Evolutionary conservation across 2,329 filamentous ascomycete species (phyloP).

Genomic region (Penicillium sp.): DNA sequence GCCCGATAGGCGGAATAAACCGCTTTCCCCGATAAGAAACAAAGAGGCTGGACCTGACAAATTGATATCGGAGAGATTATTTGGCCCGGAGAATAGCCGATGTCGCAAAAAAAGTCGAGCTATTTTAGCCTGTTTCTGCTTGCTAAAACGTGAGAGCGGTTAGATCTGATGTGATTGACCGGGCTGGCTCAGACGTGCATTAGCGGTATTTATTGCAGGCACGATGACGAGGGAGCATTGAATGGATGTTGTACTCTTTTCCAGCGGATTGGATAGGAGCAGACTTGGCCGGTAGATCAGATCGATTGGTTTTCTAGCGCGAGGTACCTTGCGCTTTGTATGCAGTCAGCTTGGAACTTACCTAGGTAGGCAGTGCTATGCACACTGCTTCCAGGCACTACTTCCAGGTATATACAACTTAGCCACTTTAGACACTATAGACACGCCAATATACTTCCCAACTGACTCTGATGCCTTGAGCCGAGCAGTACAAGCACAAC

Average conservation of each 20-base stretch:
- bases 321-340: conserved; percentile 7
- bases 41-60: not conserved
- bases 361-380: not conserved
- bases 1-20: not conserved
- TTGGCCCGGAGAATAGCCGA: conserved; percentile 23
- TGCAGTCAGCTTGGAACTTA: not conserved
- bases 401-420: not conserved
- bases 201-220: conserved; percentile 19
- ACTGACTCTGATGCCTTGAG: not conserved
- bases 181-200: conserved; percentile 20
- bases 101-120: conserved; percentile 3
- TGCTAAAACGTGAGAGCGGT: conserved; percentile 17
- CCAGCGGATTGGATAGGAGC: conserved; percentile 9
- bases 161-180: conserved; percentile 29
- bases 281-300: conserved; percentile 12
- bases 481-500: conserved; percentile 13
- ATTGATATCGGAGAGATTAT: conserved; percentile 11
- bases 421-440: not conserved
- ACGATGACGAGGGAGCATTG: not conserved
- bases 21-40: conserved; percentile 1
- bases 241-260: not conserved
- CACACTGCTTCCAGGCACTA: not conserved
- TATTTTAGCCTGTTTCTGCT: conserved; percentile 15
- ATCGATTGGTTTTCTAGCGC: conserved; percentile 6
- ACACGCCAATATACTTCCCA: not conserved